A percentile compares a stretch with the other conserved stretches of the same genome.
These are phyloP conservation scores for Pseudovirgaria hyperparasitica DNA, from an alignment of 2,329 filamentous ascomycete species.

Conservation along the genomic window DNA sequence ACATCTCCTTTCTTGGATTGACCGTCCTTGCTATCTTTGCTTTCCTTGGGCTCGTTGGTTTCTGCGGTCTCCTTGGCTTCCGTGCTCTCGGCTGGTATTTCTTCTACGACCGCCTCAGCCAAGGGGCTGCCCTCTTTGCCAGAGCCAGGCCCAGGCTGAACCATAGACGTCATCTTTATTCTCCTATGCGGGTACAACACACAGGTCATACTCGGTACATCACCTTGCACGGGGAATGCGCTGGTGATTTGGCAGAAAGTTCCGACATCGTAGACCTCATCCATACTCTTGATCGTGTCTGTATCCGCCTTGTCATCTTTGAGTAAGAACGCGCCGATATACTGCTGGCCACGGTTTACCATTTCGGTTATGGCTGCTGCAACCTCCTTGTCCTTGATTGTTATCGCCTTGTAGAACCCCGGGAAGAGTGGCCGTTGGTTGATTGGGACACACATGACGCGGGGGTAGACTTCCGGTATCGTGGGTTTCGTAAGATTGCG, in stretches of 20 bases:
- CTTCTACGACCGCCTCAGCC: constrained; percentile 26
- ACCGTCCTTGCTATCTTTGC: constrained; percentile 37
- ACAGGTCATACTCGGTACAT: constrained; percentile 74
- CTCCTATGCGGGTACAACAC: constrained; percentile 93
- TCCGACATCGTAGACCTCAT: constrained; percentile 90
- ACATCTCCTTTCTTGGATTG: constrained; percentile 79
- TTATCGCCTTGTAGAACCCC: constrained; percentile 98
- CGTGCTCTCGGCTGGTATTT: constrained; percentile 38
- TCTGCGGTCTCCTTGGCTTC: constrained; percentile 12
- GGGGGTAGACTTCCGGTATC: constrained; percentile 90
- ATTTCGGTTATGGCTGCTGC: constrained; percentile 88
- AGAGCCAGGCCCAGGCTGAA: constrained; percentile 46
- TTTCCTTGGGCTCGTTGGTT: constrained; percentile 27
- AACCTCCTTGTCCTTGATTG: constrained; percentile 85
- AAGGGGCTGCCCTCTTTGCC: constrained; percentile 15
- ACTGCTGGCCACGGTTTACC: constrained; percentile 92
- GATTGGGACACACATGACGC: constrained; percentile 95
- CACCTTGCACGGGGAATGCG: constrained; percentile 72
- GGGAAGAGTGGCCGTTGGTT: constrained; percentile 88
- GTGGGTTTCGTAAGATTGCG: constrained; percentile 73
- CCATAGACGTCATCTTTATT: constrained; percentile 75
- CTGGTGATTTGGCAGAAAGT: constrained; percentile 98
- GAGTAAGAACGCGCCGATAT: constrained; percentile 92
- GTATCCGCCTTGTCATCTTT: constrained; percentile 92
- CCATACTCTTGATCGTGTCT: constrained; percentile 78